These are phyloP conservation scores for Phytophthora palmivora DNA, from an alignment of 352 stramenopile species.

Conservation along the genomic window DNA sequence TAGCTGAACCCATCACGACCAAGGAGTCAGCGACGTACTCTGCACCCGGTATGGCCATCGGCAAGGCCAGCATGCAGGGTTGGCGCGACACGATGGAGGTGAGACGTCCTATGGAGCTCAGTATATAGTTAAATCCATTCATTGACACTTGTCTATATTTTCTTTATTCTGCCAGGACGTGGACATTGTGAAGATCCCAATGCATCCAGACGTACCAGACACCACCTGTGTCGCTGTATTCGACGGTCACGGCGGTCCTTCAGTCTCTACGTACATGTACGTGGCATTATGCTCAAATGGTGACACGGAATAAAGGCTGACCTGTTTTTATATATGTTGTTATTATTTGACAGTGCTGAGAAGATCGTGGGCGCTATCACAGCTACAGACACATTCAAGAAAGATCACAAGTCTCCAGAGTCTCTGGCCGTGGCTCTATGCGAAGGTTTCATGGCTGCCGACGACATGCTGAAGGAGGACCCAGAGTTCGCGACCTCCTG, in stretches of 20 bases:
- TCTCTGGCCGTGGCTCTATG: slow-evolving; percentile 76
- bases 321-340: slow-evolving; percentile 14
- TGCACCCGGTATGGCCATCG: slow-evolving; percentile 62
- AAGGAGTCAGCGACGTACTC: slow-evolving; percentile 66
- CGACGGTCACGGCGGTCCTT: slow-evolving; percentile 79
- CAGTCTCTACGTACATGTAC: slow-evolving; percentile 77
- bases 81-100: slow-evolving; percentile 91
- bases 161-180: slow-evolving; percentile 54
- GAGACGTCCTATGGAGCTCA: not conserved
- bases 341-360: slow-evolving; percentile 57
- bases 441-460: slow-evolving; percentile 77
- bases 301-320: slow-evolving; percentile 6
- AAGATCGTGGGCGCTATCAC: slow-evolving; percentile 70
- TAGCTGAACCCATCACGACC: slow-evolving; percentile 79
- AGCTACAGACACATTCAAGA: slow-evolving; percentile 78
- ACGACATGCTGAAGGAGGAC: slow-evolving; percentile 79
- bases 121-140: not conserved
- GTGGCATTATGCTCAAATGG: slow-evolving; percentile 9
- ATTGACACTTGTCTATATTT: slow-evolving; percentile 11
- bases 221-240: slow-evolving; percentile 82
- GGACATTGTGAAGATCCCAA: slow-evolving; percentile 74
- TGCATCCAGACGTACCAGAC: slow-evolving; percentile 62
- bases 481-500: slow-evolving; percentile 67
- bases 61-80: slow-evolving; percentile 81
- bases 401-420: slow-evolving; percentile 71